These are phyloP conservation scores for Magnaporthales sp. DNA, from an alignment of 2,329 filamentous ascomycete species.

Conservation along the genomic window DNA sequence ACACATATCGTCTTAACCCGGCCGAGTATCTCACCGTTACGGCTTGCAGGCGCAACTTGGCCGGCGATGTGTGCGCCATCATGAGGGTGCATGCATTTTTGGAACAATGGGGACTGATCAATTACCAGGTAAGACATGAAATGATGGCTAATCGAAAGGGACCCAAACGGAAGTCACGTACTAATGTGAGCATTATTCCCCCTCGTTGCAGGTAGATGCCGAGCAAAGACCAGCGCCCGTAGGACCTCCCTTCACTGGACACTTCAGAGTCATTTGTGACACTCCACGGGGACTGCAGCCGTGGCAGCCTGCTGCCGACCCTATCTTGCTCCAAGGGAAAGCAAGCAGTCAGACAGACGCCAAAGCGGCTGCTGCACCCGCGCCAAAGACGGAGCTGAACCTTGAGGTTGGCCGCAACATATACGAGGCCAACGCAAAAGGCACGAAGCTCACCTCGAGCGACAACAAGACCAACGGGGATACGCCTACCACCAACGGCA, in stretches of 20 bases:
- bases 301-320: conserved; percentile 82
- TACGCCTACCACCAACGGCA: conserved; percentile 56
- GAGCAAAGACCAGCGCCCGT: conserved; percentile 93
- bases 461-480: conserved; percentile 74
- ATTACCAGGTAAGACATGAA: conserved; percentile 75
- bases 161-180: not conserved
- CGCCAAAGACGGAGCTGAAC: conserved; percentile 73
- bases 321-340: conserved; percentile 54
- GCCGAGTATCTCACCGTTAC: conserved; percentile 96
- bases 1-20: conserved; percentile 94
- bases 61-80: conserved; percentile 95
- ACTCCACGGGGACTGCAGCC: conserved; percentile 91
- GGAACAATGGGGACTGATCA: conserved; percentile 97
- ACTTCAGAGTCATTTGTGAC: conserved; percentile 93
- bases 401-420: conserved; percentile 92
- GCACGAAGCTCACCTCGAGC: conserved; percentile 54
- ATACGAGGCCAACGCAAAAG: conserved; percentile 86
- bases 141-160: no score
- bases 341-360: conserved; percentile 61
- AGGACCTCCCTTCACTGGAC: conserved; percentile 91
- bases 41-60: conserved; percentile 87
- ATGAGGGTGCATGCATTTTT: conserved; percentile 98
- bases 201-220: conserved; percentile 67
- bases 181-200: conserved; percentile 8
- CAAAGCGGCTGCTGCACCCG: conserved; percentile 56